A percentile compares a stretch with the other conserved stretches of the same genome.
These are phyloP conservation scores for Metschnikowia corniflorae DNA, from an alignment of 805 yeast species.

Conservation along the genomic window DNA sequence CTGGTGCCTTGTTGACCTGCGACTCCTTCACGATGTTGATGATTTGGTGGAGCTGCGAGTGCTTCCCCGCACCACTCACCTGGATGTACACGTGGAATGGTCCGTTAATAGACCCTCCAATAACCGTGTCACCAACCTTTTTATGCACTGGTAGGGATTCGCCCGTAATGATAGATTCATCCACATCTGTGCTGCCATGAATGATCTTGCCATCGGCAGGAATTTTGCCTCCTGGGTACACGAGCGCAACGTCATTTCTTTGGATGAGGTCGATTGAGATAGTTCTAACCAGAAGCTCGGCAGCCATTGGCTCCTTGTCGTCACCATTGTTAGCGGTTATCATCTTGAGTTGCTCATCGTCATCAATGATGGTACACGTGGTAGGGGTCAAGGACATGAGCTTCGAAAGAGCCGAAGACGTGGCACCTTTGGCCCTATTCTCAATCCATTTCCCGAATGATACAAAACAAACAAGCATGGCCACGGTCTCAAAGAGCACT, in stretches of 20 bases:
- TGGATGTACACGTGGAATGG: constrained; percentile 64
- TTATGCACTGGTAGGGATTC: constrained; percentile 79
- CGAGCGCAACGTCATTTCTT: constrained; percentile 67
- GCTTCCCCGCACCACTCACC: constrained; percentile 71
- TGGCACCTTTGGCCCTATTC: constrained; percentile 88
- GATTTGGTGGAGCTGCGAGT: constrained; percentile 84
- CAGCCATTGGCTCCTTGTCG: constrained; percentile 9
- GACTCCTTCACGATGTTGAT: constrained; percentile 85
- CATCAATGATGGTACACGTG: constrained; percentile 60
- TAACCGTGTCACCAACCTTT: constrained; percentile 53
- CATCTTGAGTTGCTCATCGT: constrained; percentile 25
- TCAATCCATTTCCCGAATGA: constrained; percentile 90
- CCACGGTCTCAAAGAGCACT: constrained; percentile 79
- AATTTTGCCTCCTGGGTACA: constrained; percentile 81
- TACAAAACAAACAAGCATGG: constrained; percentile 80
- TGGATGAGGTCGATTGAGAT: constrained; percentile 80
- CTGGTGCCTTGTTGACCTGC: constrained; percentile 84
- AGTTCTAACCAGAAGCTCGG: constrained; percentile 37
- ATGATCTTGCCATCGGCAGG: constrained; percentile 89
- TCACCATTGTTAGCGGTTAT: not conserved
- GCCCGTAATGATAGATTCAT: constrained; percentile 90
- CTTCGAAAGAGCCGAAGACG: constrained; percentile 82
- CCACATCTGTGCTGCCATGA: constrained; percentile 76
- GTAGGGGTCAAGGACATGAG: constrained; percentile 79
- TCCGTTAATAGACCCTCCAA: constrained; percentile 92